Percentiles rank a stretch among this genome's conserved stretches.
These are phyloP conservation scores for Pyrenula aspistea DNA, from an alignment of 495 filamentous ascomycete species.

Conservation along the genomic window DNA sequence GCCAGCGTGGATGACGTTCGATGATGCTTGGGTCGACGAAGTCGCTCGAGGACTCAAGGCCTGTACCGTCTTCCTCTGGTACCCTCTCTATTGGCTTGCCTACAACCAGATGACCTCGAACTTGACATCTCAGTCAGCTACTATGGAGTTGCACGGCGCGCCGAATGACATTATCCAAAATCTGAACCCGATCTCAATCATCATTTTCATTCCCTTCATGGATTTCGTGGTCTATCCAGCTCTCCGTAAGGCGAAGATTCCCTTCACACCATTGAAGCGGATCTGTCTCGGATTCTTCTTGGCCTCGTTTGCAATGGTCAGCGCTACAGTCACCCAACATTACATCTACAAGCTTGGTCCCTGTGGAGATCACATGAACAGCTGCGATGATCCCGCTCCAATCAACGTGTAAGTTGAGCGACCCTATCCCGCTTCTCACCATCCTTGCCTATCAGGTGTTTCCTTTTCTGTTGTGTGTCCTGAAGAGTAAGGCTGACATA, in stretches of 20 bases:
- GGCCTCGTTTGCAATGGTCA: constrained; percentile 51
- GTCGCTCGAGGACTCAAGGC: constrained; percentile 56
- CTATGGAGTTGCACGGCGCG: constrained; percentile 55
- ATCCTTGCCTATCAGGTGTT: too few relatives aligned
- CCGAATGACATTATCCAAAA: constrained; percentile 75
- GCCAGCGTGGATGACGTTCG: constrained; percentile 60
- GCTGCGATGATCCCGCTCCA: constrained; percentile 19
- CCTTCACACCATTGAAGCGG: constrained; percentile 61
- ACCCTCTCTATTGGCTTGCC: constrained; percentile 57
- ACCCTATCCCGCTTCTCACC: not conserved
- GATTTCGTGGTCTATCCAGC: constrained; percentile 59
- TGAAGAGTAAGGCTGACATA: too few relatives aligned
- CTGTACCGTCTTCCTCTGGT: constrained; percentile 57
- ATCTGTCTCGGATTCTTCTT: constrained; percentile 58
- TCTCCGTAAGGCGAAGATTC: constrained; percentile 47
- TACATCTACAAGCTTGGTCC: constrained; percentile 55
- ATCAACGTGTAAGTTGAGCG: not conserved
- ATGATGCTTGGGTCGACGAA: constrained; percentile 65
- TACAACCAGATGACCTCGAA: constrained; percentile 55
- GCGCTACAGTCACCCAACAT: constrained; percentile 51
- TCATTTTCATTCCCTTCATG: constrained; percentile 69
- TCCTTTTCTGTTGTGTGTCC: too few relatives aligned
- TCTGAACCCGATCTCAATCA: constrained; percentile 61
- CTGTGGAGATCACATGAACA: constrained; percentile 42
- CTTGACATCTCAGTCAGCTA: constrained; percentile 62